Base-by-base conservation (phyloP, 768 basidiomycete species). In the Vararia minispora region DNA sequence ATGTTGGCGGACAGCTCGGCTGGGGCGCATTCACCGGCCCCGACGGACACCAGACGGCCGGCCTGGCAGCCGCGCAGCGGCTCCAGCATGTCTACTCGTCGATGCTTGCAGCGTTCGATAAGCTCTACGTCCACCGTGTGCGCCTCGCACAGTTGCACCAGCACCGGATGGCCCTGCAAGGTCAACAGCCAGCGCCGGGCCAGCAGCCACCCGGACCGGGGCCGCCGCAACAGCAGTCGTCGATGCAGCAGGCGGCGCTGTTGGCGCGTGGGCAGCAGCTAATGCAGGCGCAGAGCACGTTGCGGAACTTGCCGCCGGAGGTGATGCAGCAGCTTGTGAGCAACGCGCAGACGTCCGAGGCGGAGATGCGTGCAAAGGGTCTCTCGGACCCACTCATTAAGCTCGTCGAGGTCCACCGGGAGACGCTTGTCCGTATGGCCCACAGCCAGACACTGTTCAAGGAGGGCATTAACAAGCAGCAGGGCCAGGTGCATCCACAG, bases 331-430 rank as follows among this genome's bases (percentile, higher is more conserved):
- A 21, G 20, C 20, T 39, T 11, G 24, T 39, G 30, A 11, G 17
- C 5, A 23, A 39, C 16, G 20, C 23, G 9, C 38, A 39, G 16
- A 26, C 24, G 4, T 39, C 38, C 12, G 38, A 31, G 26, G 38
- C 38, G 29, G 38, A 39, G 22, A 39, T 39, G 38, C 38, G 38
- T 6, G 21, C 18, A 9, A 12, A 24, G 23, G 28, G 29, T 6
- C n/a, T 39, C 10, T 8, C 18, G 9, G 38, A 39, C 14, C 11
- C 14, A n/a, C 22, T 39, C 18, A 39, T 39, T 7, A 21, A 31
- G 6, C 33, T 31, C 23, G 31, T 39, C 29, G 38, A 39, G 29
- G 11, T 8, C 13, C 22, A 39, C 26, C 30, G 38, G 16, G 30
- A 39, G 13, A 22, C 31, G n/a, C 21, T 39, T 8, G 11, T 9